Base-by-base conservation (phyloP, 2,329 filamentous ascomycete genomes). In the Trichoderma koningiopsis region DNA sequence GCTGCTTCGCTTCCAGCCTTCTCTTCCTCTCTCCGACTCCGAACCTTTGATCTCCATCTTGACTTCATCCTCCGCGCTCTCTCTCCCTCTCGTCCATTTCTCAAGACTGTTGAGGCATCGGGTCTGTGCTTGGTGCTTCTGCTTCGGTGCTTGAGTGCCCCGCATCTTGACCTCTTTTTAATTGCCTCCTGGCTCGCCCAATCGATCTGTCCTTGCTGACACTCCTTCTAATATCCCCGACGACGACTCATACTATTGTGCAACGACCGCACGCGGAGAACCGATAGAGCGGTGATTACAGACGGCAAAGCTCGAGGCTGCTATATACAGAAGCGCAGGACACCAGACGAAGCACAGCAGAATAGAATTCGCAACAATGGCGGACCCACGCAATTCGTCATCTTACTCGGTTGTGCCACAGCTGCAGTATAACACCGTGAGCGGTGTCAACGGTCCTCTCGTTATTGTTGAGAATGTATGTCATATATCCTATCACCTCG, bases 391-490 rank as follows among this genome's bases (percentile, higher is more conserved):
- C 78, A 85, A 87, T 75, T 83, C 86, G 72, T 86, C 85, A 70
- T 87, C 86, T 72, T 89, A 88, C 81, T 87, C 85, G 72, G 82
- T 89, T 76, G 80, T 84, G 74, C 87, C 87, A 70, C 83, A 86
- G 77, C 82, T 98, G 83, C 90, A 92, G 78, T 99, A 99, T 89
- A 99, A 99, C 86, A 99, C 96, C 76, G 94, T 99, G 79, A 93
- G 94, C 79, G 95, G 95, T 85, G 91, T 99, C 83, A 99, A 99
- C 84, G 96, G 96, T 70, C 96, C 96, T 77, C 88, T 99, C 82
- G 96, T 99, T 79, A 95, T 99, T 79, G 88, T 99, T 75, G 96
- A 98, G 81, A 96, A 97, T 88, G 95, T 97, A 81, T 56, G 77
- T 40, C 11, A 53, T 57, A 19, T 65, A 8, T 19, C n/a, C 24